A percentile compares a stretch with the other conserved stretches of the same genome.
Conservation (phyloP, 805 yeast species). For the Lipomyces anomalus region DNA sequence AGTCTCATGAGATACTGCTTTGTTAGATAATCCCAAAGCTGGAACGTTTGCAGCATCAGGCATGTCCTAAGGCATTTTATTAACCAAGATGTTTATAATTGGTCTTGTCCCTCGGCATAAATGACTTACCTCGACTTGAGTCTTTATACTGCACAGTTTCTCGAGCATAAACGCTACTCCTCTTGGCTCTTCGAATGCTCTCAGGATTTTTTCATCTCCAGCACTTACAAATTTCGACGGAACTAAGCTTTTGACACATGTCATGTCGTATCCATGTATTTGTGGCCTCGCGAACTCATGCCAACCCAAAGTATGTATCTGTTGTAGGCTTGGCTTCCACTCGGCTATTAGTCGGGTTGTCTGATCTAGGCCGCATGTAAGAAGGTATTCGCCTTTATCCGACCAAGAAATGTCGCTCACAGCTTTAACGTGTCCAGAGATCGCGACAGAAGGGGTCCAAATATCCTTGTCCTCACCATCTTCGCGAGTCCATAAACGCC, state of each 20-base stretch:
- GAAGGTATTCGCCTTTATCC: constrained; percentile 33
- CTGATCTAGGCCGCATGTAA: constrained; percentile 66
- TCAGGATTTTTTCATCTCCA: constrained; percentile 88
- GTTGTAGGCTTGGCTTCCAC: constrained; percentile 41
- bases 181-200: constrained; percentile 84
- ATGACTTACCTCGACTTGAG: too few species aligned
- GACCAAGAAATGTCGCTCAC: constrained; percentile 72
- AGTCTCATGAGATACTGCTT: constrained; percentile 57
- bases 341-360: constrained; percentile 79
- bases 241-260: constrained; percentile 60
- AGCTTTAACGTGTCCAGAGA: constrained; percentile 70
- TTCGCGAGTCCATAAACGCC: constrained; percentile 62
- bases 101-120: too few species aligned
- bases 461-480: constrained; percentile 36
- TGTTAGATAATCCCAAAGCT: constrained; percentile 87
- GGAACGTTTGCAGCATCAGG: constrained; percentile 90
- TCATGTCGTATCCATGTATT: constrained; percentile 97
- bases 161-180: constrained; percentile 61
- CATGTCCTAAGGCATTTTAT: constrained; percentile 15
- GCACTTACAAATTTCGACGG: constrained; percentile 74
- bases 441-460: constrained; percentile 43
- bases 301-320: constrained; percentile 50
- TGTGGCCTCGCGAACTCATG: constrained; percentile 95
- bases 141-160: constrained; percentile 39
- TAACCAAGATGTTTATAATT: too few species aligned